Conservation (phyloP, 768 basidiomycete genomes). For the Mycena haematopus region DNA sequence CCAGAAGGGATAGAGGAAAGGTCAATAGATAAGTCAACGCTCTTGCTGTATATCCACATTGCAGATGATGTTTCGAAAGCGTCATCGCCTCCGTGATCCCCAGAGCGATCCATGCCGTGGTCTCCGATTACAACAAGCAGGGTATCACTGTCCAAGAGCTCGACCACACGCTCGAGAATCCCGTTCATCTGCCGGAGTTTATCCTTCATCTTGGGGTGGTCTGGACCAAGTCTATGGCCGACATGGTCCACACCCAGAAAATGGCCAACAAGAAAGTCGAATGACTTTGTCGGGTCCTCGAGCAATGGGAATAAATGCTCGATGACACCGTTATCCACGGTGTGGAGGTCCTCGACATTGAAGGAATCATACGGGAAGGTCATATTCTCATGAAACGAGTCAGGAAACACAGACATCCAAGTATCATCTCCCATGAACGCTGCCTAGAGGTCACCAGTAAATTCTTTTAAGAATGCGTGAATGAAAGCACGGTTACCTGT, state of each 20-base stretch:
- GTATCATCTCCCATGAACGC: constrained; percentile 98
- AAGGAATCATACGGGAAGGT: constrained; percentile 93
- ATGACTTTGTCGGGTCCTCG: constrained; percentile 54
- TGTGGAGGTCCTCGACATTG: constrained; percentile 97
- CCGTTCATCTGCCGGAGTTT: constrained; percentile 91
- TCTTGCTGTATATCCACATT: constrained; percentile 93
- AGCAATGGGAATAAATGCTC: constrained; percentile 84
- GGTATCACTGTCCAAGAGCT: constrained; percentile 82
- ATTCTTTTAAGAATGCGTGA: constrained; percentile 8
- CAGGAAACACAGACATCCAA: constrained; percentile 90
- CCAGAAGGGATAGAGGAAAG: constrained; percentile 48
- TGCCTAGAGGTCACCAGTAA: constrained; percentile 50
- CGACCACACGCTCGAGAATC: constrained; percentile 76
- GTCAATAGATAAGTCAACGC: constrained; percentile 50
- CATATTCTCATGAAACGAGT: constrained; percentile 72
- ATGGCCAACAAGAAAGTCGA: constrained; percentile 92
- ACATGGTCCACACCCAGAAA: constrained; percentile 97
- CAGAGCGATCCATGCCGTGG: constrained; percentile 95
- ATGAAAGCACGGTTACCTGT: constrained; percentile 50
- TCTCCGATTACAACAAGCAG: constrained; percentile 92
- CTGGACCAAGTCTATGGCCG: constrained; percentile 92
- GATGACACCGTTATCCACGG: constrained; percentile 92
- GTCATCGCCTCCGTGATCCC: constrained; percentile 96
- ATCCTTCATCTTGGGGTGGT: constrained; percentile 81
- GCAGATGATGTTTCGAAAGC: constrained; percentile 83